Base-by-base conservation (phyloP, 306 rosid species). In the Phaseolus lunatus region DNA sequence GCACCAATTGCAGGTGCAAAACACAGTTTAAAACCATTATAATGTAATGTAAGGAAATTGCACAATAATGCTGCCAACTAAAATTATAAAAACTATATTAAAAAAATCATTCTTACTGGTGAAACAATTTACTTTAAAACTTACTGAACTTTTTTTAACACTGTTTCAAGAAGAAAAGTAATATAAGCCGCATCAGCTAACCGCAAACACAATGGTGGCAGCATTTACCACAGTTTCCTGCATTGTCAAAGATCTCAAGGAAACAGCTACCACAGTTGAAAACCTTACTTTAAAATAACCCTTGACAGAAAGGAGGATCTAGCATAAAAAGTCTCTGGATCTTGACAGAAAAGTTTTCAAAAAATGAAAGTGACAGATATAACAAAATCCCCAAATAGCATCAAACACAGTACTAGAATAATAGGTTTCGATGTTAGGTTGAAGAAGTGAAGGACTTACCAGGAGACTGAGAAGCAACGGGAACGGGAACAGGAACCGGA, bases 381-480 rank as follows among this genome's bases (percentile, higher is more conserved):
- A 7, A 9, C 1, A 52, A 19, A 48, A 48, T 4, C 57, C 18
- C 24, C 24, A 18, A 9, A 20, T 56, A 2, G 62, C 33, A 33
- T 16, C 62, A 56, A 23, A 56, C n/a, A 23, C 10, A 58, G 9
- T 24, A 9, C 0, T 26, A 14, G 37, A 29, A 9, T 4, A 59
- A 59, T 0, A 13, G 4, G 59, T 9, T 52, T 52, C 2, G 0
- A 54, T 3, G 16, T 4, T 52, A 52, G 0, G 62, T 57, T 59
- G 20, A 59, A 16, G 23, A 61, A 61, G 29, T 15, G 67, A 61
- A 61, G 22, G 67, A 61, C 23, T 61, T 61, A 61, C 67, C 13
- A 29, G 67, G 43, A 27, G 12, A 10, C 11, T 9, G 14, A 59
- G 43, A 14, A 0, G 2, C 18, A 12, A 11, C 18, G 7, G 9